These are phyloP conservation scores for Melampsora americana DNA, from an alignment of 1,284 basidiomycete species.

Conservation along the genomic window DNA sequence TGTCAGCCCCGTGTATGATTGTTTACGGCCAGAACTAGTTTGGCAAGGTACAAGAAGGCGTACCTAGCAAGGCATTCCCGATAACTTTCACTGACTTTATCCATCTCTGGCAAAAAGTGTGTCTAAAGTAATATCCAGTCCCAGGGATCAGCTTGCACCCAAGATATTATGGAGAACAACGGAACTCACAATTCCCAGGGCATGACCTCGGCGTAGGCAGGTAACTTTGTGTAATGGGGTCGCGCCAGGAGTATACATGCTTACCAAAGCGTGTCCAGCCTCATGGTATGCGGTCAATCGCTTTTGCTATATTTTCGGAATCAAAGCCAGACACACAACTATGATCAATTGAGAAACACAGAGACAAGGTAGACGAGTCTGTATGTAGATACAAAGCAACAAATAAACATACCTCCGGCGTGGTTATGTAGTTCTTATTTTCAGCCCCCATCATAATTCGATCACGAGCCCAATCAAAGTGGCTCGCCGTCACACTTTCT, in stretches of 20 bases:
- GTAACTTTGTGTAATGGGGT: slow-evolving; percentile 95
- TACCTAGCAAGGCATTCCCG: slow-evolving; percentile 38
- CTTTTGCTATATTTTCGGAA: slow-evolving; percentile 22
- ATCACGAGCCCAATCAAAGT: slow-evolving; percentile 94
- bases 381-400: background rate
- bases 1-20: too few species aligned
- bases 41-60: background rate
- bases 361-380: background rate
- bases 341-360: background rate
- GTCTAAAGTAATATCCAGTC: slow-evolving; percentile 56
- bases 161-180: background rate
- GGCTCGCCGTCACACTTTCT: slow-evolving; percentile 67
- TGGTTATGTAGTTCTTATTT: slow-evolving; percentile 78
- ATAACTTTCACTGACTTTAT: slow-evolving; percentile 57
- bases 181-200: slow-evolving; percentile 73
- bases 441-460: slow-evolving; percentile 93
- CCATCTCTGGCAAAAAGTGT: slow-evolving; percentile 77
- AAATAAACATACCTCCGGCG: slow-evolving; percentile 68
- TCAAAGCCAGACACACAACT: background rate
- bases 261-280: slow-evolving; percentile 87
- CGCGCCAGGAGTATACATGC: slow-evolving; percentile 83
- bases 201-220: slow-evolving; percentile 86
- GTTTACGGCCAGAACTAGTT: background rate
- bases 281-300: slow-evolving; percentile 85
- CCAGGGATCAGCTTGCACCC: background rate